Evolutionary conservation across 345 rosid genomes (phyloP), one percentile per base, ranked within the genome.

Genomic region (Fremontodendron californicum): DNA sequence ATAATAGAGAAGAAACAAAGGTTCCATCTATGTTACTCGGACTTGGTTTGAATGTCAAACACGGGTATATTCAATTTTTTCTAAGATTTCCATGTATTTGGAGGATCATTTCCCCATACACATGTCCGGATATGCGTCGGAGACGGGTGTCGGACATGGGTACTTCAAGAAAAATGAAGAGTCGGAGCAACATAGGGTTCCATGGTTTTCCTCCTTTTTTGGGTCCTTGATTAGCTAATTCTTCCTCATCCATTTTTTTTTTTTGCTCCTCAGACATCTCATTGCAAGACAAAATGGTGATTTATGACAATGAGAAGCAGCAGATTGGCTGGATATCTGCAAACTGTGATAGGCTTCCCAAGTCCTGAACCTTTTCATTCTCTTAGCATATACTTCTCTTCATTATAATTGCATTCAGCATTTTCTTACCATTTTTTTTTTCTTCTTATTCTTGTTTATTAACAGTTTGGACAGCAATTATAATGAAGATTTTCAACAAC

Each of bases 291-390:
- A 84, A 61, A 61, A 78, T 90, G 88, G 86, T 95, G 71, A 71
- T 92, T 51, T 95, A 92, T 57, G 98, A 95, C 89, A 89, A 90
- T 21, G 97, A 90, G 83, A 86, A 83, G 83, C 82, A 84, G 80
- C 92, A 68, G 80, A 87, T 93, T 9, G 96, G 98, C 79, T 93
- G 98, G 99, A 66, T 33, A 57, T 57, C 92, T 31, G 62, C 90
- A 25, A 79, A 87, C 60, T 93, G 99, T 55, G 58, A 81, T 64
- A 87, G 65, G 78, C 88, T 86, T 77, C 88, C 90, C 33, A 89
- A 85, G 94, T 90, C 89, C 80, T 84, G 86, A 88, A 58, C 83
- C 78, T 35, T 45, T 45, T 3, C 54, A 25, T 64, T 73, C 51
- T 80, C 8, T 70, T 51, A 52, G 25, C 77, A 63, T 31, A 73